Conservation (phyloP, 2,329 filamentous ascomycete species). For the Trichophyton rubrum region DNA sequence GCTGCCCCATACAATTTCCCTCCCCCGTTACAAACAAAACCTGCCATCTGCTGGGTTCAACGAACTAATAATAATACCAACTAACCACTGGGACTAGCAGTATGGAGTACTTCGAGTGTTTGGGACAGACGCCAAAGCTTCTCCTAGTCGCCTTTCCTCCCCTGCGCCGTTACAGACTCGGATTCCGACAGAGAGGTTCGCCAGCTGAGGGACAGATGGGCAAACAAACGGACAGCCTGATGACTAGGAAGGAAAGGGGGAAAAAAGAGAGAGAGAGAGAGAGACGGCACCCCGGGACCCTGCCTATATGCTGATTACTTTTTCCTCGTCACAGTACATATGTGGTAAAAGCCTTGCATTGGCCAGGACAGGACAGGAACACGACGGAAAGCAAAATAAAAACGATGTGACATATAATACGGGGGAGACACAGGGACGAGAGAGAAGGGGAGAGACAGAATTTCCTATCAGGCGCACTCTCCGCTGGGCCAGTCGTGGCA, state of each 20-base stretch:
- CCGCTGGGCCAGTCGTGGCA: neutral
- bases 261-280: too few relatives aligned
- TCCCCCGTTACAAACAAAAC: neutral
- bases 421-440: neutral
- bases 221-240: neutral
- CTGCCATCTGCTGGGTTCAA: neutral
- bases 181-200: constrained; percentile 1
- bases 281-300: neutral
- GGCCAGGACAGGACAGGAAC: neutral
- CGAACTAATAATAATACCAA: neutral
- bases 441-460: neutral
- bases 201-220: neutral
- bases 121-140: constrained; percentile 2
- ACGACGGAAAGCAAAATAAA: neutral
- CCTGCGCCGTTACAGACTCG: neutral
- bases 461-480: neutral
- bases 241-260: neutral
- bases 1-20: neutral
- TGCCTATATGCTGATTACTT: neutral
- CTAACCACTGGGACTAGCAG: neutral
- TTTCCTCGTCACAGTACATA: neutral
- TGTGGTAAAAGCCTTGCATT: neutral
- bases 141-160: neutral
- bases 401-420: neutral
- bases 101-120: neutral